A percentile compares a stretch with the other conserved stretches of the same genome.
phyloP scores from a whole-genome alignment of 352 stramenopile species.

The Plasmopara muralis region DNA sequence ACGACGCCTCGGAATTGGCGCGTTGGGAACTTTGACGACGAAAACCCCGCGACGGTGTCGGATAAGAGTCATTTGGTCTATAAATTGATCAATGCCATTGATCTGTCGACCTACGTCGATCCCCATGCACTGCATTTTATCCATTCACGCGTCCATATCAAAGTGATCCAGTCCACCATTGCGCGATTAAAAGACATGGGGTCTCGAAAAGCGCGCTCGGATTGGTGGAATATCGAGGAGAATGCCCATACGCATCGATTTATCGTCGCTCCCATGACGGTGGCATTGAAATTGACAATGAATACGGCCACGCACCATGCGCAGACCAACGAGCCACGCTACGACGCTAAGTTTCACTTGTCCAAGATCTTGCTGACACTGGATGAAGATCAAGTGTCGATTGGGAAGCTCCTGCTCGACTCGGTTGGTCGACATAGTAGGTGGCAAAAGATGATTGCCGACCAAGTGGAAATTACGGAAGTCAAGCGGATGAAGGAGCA shows the following conservation, averaged over 20 bases:
- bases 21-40: constrained; percentile 60
- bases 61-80: constrained; percentile 69
- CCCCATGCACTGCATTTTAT: constrained; percentile 81
- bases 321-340: constrained; percentile 69
- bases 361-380: constrained; percentile 67
- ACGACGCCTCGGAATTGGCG: constrained; percentile 82
- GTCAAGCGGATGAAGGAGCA: constrained; percentile 37
- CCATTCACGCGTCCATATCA: constrained; percentile 72
- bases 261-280: constrained; percentile 72
- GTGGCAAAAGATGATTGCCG: constrained; percentile 63
- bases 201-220: constrained; percentile 35
- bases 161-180: constrained; percentile 70
- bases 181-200: constrained; percentile 81
- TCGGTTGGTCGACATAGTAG: constrained; percentile 62
- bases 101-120: constrained; percentile 85
- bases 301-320: constrained; percentile 72
- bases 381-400: constrained; percentile 81
- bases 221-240: constrained; percentile 78
- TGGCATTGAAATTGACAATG: constrained; percentile 84
- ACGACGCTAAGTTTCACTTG: constrained; percentile 71
- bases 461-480: constrained; percentile 62
- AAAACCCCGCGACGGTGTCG: constrained; percentile 20
- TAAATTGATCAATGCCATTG: constrained; percentile 82
- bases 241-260: constrained; percentile 73
- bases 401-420: constrained; percentile 72